These are phyloP conservation scores for Kalmusia sp. DNA, from an alignment of 2,329 filamentous ascomycete species.

Conservation along the genomic window DNA sequence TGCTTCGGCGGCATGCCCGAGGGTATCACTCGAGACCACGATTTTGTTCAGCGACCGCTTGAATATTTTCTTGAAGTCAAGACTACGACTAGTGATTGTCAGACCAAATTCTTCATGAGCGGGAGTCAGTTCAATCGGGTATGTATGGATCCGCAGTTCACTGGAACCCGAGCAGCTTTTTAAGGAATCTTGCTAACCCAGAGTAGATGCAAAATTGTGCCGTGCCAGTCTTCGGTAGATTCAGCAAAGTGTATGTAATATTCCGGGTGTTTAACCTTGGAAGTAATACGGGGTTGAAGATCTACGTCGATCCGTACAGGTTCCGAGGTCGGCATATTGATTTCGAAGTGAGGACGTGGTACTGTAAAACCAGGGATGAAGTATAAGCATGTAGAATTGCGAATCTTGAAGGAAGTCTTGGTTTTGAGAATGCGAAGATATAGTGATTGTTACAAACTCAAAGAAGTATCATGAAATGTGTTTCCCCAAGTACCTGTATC, in stretches of 20 bases:
- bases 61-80: constrained; percentile 62
- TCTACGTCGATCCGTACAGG: constrained; percentile 47
- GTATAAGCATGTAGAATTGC: too few relatives aligned
- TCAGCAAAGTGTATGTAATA: constrained; percentile 48
- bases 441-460: too few relatives aligned
- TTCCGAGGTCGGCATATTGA: not conserved
- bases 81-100: constrained; percentile 49
- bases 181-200: not conserved
- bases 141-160: constrained; percentile 1
- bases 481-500: too few relatives aligned
- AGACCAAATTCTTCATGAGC: constrained; percentile 57
- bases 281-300: constrained; percentile 35
- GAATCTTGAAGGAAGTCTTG: too few relatives aligned
- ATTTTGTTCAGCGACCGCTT: constrained; percentile 35
- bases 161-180: too few relatives aligned
- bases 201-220: constrained; percentile 13
- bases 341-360: not conserved
- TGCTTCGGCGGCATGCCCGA: constrained; percentile 24
- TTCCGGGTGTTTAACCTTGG: constrained; percentile 52
- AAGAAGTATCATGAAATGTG: too few relatives aligned
- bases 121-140: constrained; percentile 51
- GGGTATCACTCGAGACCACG: constrained; percentile 36
- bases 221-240: not conserved
- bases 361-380: too few relatives aligned
- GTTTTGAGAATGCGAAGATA: too few relatives aligned